A percentile compares a stretch with the other conserved stretches of the same genome.
Conservation (phyloP, 371 early-diverging fungal genomes). For the Apophysomyces variabilis region DNA sequence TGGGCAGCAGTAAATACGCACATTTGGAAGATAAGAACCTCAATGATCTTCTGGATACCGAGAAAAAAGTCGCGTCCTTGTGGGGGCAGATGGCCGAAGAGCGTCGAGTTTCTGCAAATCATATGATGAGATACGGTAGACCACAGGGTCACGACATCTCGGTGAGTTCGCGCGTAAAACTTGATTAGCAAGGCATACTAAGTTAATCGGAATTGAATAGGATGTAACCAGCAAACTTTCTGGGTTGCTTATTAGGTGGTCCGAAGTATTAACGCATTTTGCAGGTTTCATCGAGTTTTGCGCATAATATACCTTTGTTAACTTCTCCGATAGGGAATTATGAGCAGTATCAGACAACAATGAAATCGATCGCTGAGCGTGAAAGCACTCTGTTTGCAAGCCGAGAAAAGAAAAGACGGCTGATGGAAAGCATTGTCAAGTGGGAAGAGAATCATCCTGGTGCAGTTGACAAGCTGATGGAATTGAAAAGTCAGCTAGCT, state of each 20-base stretch:
- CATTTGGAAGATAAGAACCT: constrained; percentile 31
- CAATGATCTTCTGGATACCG: constrained; percentile 26
- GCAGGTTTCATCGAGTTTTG: constrained; percentile 21
- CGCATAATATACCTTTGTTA: neutral
- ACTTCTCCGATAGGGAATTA: constrained; percentile 19
- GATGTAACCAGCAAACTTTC: constrained; percentile 1
- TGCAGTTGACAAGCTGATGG: constrained; percentile 32
- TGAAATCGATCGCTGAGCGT: constrained; percentile 40
- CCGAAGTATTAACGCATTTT: constrained; percentile 36
- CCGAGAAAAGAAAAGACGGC: constrained; percentile 35
- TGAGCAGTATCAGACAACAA: constrained; percentile 43
- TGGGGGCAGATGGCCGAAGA: constrained; percentile 36
- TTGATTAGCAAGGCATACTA: neutral
- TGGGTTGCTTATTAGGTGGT: constrained; percentile 32
- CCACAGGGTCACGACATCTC: constrained; percentile 43
- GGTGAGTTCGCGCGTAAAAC: constrained; percentile 24
- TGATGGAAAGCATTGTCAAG: constrained; percentile 36
- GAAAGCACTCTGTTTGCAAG: constrained; percentile 30
- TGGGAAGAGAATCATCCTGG: constrained; percentile 32
- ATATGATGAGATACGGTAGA: constrained; percentile 41
- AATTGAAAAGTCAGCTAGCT: constrained; percentile 35
- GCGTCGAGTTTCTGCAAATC: constrained; percentile 36
- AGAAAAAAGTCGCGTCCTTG: constrained; percentile 27
- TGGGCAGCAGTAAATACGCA: constrained; percentile 10
- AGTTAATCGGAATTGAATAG: neutral